Evolutionary conservation across 139 green algal genomes (phyloP).

Genomic region (Closterium sp.): DNA sequence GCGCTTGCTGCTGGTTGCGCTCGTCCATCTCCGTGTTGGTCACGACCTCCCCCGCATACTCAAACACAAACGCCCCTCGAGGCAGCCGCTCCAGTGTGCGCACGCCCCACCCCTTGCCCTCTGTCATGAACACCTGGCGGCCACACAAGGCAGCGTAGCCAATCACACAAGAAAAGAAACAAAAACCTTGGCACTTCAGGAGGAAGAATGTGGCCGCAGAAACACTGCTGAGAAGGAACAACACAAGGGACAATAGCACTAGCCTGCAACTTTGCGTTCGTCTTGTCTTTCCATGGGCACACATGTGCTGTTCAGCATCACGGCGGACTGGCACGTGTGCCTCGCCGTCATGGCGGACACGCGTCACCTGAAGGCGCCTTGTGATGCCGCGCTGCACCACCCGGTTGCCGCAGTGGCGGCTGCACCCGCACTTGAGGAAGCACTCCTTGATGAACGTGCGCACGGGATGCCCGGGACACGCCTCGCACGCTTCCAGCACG

Average conservation of each 20-base stretch:
- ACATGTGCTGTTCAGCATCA: too few relatives aligned
- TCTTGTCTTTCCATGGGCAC: too few relatives aligned
- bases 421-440: constrained; percentile 3
- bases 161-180: neutral
- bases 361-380: neutral
- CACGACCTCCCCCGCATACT: constrained; percentile 50
- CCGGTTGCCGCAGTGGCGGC: neutral
- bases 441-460: constrained; percentile 13
- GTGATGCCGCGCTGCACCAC: constrained; percentile 18
- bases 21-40: constrained; percentile 47
- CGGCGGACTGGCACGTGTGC: too few relatives aligned
- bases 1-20: constrained; percentile 1
- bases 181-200: neutral
- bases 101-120: constrained; percentile 49
- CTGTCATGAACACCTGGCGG: constrained; percentile 49
- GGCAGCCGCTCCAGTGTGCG: constrained; percentile 30
- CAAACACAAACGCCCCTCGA: constrained; percentile 47
- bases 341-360: too few relatives aligned
- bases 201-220: neutral
- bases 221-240: neutral
- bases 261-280: too few relatives aligned
- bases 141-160: too few relatives aligned
- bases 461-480: neutral
- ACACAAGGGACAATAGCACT: too few relatives aligned
- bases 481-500: neutral